These are phyloP conservation scores for Escallonia rubra DNA, from an alignment of 129 eudicot genomes.

Conservation along the genomic window DNA sequence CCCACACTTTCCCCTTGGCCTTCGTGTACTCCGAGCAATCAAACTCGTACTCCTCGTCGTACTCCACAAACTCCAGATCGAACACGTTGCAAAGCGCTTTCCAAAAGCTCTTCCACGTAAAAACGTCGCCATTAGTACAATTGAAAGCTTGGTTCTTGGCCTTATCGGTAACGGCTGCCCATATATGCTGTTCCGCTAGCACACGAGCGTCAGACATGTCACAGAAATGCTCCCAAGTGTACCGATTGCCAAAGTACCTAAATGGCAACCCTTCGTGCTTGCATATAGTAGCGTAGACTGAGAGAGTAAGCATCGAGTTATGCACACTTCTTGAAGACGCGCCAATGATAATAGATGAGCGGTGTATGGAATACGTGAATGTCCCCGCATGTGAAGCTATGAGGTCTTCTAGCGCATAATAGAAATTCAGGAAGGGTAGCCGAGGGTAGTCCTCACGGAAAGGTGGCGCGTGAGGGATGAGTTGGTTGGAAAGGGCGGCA, in stretches of 20 bases:
- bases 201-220: constrained; percentile 24
- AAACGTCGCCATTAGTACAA: constrained; percentile 32
- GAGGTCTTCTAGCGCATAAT: constrained; percentile 17
- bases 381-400: constrained; percentile 2
- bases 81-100: constrained; percentile 16
- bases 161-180: constrained; percentile 21
- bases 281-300: constrained; percentile 13
- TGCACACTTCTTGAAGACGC: constrained; percentile 5
- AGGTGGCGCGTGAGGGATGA: constrained; percentile 20
- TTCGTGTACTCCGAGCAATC: constrained; percentile 17
- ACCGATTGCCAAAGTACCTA: constrained; percentile 18
- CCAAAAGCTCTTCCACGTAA: constrained; percentile 32
- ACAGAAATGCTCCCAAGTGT: constrained; percentile 31
- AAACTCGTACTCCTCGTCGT: neutral
- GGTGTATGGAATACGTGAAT: constrained; percentile 17
- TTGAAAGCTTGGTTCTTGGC: constrained; percentile 35
- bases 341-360: constrained; percentile 17
- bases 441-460: constrained; percentile 13
- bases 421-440: constrained; percentile 15
- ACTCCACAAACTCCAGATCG: constrained; percentile 14
- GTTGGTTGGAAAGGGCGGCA: neutral
- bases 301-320: neutral
- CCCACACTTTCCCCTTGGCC: constrained; percentile 22
- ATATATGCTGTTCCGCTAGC: constrained; percentile 28
- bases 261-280: constrained; percentile 16